Base-by-base conservation (phyloP, 2,329 filamentous ascomycete genomes). In the Pseudogymnoascus sp. region DNA sequence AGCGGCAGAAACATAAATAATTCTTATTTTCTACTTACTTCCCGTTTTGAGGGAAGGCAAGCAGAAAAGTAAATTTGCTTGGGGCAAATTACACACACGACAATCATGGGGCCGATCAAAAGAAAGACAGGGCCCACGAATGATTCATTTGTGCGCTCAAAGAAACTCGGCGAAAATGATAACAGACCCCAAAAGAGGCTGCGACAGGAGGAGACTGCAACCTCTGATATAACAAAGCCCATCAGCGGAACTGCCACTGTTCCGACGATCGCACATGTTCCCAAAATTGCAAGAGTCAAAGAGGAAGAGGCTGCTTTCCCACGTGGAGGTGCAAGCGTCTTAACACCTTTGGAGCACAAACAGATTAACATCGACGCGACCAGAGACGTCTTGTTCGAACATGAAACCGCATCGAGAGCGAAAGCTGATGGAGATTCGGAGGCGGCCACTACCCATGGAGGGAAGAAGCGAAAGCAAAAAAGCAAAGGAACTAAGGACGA, bases 281-380 rank as follows among this genome's bases (percentile, higher is more conserved):
- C 65, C 55, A 55, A 61, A 38, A 60, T 64, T 5, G 63, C 67
- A 23, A 70, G 71, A 65, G 79, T 35, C 70, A 84, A 80, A 71
- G 87, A 94, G 65, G 94, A 97, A 65, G 94, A 96, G 71, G 85
- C 86, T 33, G 80, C 92, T 45, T 99, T 99, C 69, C 92, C 94
- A 66, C 84, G 94, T 79, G 94, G 94, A 60, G 95, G 94, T 41
- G 92, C 85, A 59, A 95, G 90, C 70, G 80, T 96, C 58, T 77
- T 99, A 71, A 96, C 94, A 1, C 92, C 94, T 18, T 78, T 99
- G 58, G 94, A 99, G 73, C 89, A 95, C 71, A 96, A 96, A 76
- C 90, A 97, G 74, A 97, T 99, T 64, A 88, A 94, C 68, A 86
- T 95, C 61, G 88, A 97, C 74, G 94, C 94, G 48, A 94, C 89